Evolutionary conservation across 129 eudicot genomes (phyloP).

Genomic region (Flaveria bidentis): DNA sequence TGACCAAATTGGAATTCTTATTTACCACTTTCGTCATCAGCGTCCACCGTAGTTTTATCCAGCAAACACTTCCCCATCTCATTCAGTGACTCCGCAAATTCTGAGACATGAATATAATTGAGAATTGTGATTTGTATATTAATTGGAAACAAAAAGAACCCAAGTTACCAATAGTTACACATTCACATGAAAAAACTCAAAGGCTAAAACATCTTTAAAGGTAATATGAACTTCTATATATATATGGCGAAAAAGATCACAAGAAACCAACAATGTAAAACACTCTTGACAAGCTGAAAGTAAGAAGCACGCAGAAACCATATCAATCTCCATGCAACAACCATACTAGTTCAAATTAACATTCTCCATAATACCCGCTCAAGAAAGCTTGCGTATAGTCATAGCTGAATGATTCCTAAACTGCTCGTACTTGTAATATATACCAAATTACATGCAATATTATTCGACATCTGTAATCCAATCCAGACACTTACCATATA

Average conservation of each 20-base stretch:
- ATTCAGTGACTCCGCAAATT: conserved; percentile 78
- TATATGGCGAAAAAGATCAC: not conserved
- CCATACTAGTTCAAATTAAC: not conserved
- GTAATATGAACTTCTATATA: not conserved
- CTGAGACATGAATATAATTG: conserved; percentile 41
- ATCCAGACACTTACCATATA: conserved; percentile 54
- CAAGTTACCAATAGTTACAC: too few relatives aligned
- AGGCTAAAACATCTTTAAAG: not conserved
- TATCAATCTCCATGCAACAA: not conserved
- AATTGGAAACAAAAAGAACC: not conserved
- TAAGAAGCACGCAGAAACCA: not conserved
- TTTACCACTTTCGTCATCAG: conserved; percentile 74
- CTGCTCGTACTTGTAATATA: not conserved
- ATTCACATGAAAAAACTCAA: conserved; percentile 16
- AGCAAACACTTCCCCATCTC: conserved; percentile 84
- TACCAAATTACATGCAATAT: not conserved
- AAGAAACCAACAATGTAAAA: not conserved
- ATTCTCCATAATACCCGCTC: not conserved
- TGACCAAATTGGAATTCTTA: conserved; percentile 23
- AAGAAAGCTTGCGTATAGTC: not conserved
- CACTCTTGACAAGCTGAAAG: not conserved
- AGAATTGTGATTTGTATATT: conserved; percentile 1
- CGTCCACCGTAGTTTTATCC: conserved; percentile 56
- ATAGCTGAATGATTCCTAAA: not conserved
- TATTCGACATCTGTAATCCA: not conserved